A percentile compares a stretch with the other conserved stretches of the same genome.
Evolutionary conservation across 768 basidiomycete genomes (phyloP).

Genomic region (Coprinopsis cinerea): DNA sequence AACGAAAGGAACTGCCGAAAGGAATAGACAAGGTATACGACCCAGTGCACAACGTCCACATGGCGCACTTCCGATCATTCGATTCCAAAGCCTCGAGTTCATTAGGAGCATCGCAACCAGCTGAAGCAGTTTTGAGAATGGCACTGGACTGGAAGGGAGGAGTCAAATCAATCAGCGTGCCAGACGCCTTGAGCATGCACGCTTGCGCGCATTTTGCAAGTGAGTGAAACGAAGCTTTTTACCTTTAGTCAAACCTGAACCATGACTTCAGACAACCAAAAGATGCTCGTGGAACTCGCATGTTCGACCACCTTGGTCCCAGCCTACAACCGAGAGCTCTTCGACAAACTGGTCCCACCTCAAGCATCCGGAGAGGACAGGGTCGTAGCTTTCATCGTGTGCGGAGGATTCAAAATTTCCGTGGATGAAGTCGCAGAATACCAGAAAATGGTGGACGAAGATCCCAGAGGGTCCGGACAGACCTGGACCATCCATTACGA

Average conservation of each 20-base stretch:
- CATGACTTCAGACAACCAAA: conserved; percentile 57
- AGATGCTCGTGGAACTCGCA: conserved; percentile 67
- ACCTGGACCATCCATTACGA: conserved; percentile 35
- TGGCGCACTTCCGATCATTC: conserved; percentile 54
- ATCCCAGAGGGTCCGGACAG: conserved; percentile 19
- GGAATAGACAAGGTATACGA: conserved; percentile 39
- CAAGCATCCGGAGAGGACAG: conserved; percentile 21
- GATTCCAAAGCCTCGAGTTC: conserved; percentile 64
- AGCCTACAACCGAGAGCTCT: conserved; percentile 53
- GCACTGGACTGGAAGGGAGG: conserved; percentile 55
- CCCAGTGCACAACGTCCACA: conserved; percentile 36
- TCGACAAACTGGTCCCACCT: conserved; percentile 44
- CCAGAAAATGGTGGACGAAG: conserved; percentile 29
- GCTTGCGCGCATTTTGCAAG: conserved; percentile 52
- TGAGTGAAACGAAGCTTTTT: conserved; percentile 27
- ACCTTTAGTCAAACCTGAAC: background rate
- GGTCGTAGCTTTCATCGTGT: conserved; percentile 60
- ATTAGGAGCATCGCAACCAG: conserved; percentile 62
- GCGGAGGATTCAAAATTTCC: conserved; percentile 67
- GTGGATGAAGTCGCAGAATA: conserved; percentile 48
- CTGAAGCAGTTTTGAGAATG: conserved; percentile 56
- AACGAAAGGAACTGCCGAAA: conserved; percentile 29
- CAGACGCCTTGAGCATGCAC: conserved; percentile 68
- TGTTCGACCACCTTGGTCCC: conserved; percentile 66
- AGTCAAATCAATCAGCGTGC: conserved; percentile 53